These are phyloP conservation scores for Volvox reticuliferus DNA, from an alignment of 139 green algal species.

Conservation along the genomic window DNA sequence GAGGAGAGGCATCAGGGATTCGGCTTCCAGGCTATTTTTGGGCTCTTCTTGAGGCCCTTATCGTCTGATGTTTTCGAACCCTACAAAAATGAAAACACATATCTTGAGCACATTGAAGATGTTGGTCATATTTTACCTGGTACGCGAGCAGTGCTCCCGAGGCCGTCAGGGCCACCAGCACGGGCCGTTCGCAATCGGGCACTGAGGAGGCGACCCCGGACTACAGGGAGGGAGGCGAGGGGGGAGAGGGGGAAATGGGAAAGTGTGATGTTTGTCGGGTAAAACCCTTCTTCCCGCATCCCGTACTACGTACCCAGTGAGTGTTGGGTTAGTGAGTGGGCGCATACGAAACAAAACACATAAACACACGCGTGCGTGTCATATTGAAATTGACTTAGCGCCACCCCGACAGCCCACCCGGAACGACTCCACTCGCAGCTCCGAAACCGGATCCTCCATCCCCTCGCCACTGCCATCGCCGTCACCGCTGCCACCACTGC, in stretches of 20 bases:
- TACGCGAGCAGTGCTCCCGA: slow-evolving; percentile 81
- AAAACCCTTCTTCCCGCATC: neutral
- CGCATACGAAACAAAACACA: no score
- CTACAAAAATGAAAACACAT: no score
- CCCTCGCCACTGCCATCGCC: neutral
- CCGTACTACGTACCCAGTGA: neutral
- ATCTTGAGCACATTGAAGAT: no score
- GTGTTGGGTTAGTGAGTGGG: no score
- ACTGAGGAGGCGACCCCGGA: neutral
- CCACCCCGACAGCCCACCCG: neutral
- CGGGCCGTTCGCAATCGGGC: slow-evolving; percentile 62
- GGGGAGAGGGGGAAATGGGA: neutral
- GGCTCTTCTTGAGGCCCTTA: no score
- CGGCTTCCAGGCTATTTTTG: no score
- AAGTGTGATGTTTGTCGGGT: neutral
- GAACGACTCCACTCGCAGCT: slow-evolving; percentile 33
- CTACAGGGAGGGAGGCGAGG: neutral
- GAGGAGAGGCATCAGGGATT: neutral
- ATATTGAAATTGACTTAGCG: no score
- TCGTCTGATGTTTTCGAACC: no score
- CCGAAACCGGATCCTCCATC: slow-evolving; percentile 18
- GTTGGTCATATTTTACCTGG: slow-evolving; percentile 54
- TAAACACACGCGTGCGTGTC: no score
- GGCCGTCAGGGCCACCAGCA: slow-evolving; percentile 75
- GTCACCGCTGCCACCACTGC: neutral